Conservation (phyloP, 2,329 filamentous ascomycete species). For the Thelonectria discophora region DNA sequence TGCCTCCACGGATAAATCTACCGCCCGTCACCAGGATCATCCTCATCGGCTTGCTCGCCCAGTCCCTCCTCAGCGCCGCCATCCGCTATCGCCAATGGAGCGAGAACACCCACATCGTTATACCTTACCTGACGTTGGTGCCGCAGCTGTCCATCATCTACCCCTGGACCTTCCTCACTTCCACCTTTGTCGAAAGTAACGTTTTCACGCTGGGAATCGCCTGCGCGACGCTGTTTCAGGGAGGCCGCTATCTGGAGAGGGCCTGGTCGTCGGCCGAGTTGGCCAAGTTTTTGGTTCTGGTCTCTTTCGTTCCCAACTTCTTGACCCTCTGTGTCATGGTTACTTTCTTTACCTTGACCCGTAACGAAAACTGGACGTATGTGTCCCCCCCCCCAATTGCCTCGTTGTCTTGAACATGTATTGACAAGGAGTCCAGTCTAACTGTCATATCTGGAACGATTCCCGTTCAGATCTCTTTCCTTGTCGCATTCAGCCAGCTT, state of each 20-base stretch:
- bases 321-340: conserved; percentile 78
- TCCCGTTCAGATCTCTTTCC: conserved; percentile 89
- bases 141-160: conserved; percentile 85
- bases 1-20: conserved; percentile 89
- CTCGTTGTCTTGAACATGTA: neutral
- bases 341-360: conserved; percentile 75
- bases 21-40: conserved; percentile 88
- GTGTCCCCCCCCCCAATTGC: conserved; percentile 48
- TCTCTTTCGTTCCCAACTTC: conserved; percentile 81
- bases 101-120: conserved; percentile 70
- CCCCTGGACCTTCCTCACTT: conserved; percentile 90
- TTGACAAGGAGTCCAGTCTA: conserved; percentile 58
- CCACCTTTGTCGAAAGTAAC: conserved; percentile 92
- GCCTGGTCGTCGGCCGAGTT: conserved; percentile 95
- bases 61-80: conserved; percentile 84
- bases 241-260: conserved; percentile 92
- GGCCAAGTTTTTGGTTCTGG: conserved; percentile 85
- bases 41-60: conserved; percentile 76
- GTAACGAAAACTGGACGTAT: conserved; percentile 74
- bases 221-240: conserved; percentile 83
- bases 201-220: conserved; percentile 85
- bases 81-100: conserved; percentile 78
- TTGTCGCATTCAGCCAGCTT: conserved; percentile 97
- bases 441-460: conserved; percentile 90
- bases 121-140: conserved; percentile 88